Conservation (phyloP, 345 rosid species). For the Physaria fendleri region DNA sequence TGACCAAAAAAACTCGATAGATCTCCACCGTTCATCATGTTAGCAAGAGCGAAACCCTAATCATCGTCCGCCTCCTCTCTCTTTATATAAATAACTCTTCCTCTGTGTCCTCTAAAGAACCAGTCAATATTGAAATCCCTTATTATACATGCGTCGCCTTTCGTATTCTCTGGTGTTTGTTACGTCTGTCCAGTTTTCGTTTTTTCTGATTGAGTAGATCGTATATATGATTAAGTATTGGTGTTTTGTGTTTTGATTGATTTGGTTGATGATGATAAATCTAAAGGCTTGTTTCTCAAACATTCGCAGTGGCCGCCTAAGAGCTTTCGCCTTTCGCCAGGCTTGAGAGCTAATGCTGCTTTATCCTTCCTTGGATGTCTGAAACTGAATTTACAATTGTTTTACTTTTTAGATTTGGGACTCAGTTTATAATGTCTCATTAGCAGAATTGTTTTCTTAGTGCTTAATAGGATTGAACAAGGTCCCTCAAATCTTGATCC, state of each 20-base stretch:
- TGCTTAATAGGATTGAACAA: constrained; percentile 19
- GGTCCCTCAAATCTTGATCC: constrained; percentile 23
- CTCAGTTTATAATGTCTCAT: no score
- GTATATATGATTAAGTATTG: no score
- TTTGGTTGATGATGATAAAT: constrained; percentile 35
- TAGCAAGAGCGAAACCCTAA: constrained; percentile 18
- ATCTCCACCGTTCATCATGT: constrained; percentile 7
- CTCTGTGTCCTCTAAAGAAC: rapidly evolving
- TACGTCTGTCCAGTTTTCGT: no score
- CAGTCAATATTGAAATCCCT: no score
- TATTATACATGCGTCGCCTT: no score
- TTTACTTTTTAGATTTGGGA: no score
- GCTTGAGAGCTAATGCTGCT: constrained; percentile 28
- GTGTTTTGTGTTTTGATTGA: not conserved
- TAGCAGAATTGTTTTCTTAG: constrained; percentile 15
- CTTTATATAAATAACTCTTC: not conserved
- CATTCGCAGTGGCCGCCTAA: constrained; percentile 81
- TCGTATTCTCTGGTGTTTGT: no score
- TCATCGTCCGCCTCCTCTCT: constrained; percentile 17
- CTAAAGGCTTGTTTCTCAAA: constrained; percentile 63
- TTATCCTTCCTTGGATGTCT: constrained; percentile 31
- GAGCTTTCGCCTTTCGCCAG: constrained; percentile 28
- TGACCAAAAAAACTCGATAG: not conserved
- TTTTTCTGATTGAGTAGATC: no score
- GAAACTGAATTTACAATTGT: no score